Evolutionary conservation across 192 early-diverging fungal genomes (phyloP).

Genomic region (Coemansia sp.): DNA sequence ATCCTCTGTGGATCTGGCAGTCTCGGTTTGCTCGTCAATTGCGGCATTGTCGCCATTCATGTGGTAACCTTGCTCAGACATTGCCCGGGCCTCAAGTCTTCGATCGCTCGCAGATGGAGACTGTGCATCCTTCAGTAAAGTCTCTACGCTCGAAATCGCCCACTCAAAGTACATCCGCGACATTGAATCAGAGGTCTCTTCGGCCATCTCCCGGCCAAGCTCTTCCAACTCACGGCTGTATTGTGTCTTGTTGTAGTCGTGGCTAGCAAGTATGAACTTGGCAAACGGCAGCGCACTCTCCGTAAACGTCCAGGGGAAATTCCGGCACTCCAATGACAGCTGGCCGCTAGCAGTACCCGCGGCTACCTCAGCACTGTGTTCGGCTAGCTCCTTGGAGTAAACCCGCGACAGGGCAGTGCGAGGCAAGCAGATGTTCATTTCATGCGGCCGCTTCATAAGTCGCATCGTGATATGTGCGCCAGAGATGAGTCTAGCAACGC

Average conservation of each 20-base stretch:
- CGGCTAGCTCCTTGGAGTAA: slow-evolving; percentile 43
- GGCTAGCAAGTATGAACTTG: slow-evolving; percentile 71
- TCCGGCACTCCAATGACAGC: slow-evolving; percentile 19
- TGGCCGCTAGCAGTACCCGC: slow-evolving; percentile 7
- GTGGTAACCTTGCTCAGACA: slow-evolving; percentile 13
- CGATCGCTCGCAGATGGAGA: neutral
- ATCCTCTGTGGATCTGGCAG: neutral
- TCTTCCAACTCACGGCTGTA: slow-evolving; percentile 63
- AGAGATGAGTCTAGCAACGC: slow-evolving; percentile 11
- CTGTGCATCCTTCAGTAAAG: slow-evolving; percentile 2
- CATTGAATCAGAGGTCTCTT: slow-evolving; percentile 54
- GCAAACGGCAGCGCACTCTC: slow-evolving; percentile 73
- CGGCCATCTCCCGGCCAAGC: slow-evolving; percentile 52
- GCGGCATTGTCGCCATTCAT: neutral
- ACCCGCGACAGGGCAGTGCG: slow-evolving; percentile 59
- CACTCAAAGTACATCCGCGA: slow-evolving; percentile 44
- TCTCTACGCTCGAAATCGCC: slow-evolving; percentile 29
- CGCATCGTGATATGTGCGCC: slow-evolving; percentile 60
- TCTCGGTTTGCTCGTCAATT: neutral
- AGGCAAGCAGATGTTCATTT: slow-evolving; percentile 80
- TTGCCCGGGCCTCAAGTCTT: slow-evolving; percentile 22
- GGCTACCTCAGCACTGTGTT: slow-evolving; percentile 22
- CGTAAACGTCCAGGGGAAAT: slow-evolving; percentile 65
- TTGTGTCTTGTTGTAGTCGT: slow-evolving; percentile 63
- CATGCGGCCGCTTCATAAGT: slow-evolving; percentile 67